Evolutionary conservation across 2,329 filamentous ascomycete species (phyloP), one percentile per base, ranked within the genome.

Genomic region (Venturia carpophila): DNA sequence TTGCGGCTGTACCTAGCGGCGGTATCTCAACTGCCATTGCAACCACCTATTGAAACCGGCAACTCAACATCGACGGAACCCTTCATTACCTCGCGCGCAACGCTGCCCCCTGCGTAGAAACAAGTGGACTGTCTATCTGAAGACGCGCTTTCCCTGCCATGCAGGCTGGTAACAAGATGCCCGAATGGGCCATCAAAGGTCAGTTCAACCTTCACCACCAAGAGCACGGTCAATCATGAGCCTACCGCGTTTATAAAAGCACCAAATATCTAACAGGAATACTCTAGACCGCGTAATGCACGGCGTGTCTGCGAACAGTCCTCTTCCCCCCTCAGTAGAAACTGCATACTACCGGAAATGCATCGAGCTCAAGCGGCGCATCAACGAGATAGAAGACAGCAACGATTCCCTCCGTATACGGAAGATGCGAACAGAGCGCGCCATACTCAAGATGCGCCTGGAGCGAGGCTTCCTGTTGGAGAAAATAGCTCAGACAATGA

Each of bases 281-380:
- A 3, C 9, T 21, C 30, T 60, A 62, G 64, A 52, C 11, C 64
- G 64, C 42, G 60, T 66, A 3, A 62, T 63, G 60, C 64, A 58
- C 60, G 65, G 66, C 49, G 66, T 66, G 17, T 67, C 65, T 30
- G 30, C 64, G 9, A 73, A 72, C 69, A 74, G 74, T n/a, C 74
- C 80, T 15, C 83, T 87, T 65, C 91, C 93, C 24, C 93, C 94
- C 19, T 96, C 92, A 19, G 92, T 97, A 68, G 93, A 99, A 77
- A 89, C 93, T 75, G 92, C 93, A 62, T 99, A 97, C 78, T 92
- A 94, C 72, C 86, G 91, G 69, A 97, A 99, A 85, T 97, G 93
- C 76, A 91, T 97, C 74, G 90, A 95, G 71, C 84, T 99, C 27
- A 95, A 95, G 79, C 89, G 91, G 71, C 89, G 94, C 67, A 90